phyloP scores from a whole-genome alignment of 1,139 yeast species.

The Saccharomycopsis hybrid region DNA sequence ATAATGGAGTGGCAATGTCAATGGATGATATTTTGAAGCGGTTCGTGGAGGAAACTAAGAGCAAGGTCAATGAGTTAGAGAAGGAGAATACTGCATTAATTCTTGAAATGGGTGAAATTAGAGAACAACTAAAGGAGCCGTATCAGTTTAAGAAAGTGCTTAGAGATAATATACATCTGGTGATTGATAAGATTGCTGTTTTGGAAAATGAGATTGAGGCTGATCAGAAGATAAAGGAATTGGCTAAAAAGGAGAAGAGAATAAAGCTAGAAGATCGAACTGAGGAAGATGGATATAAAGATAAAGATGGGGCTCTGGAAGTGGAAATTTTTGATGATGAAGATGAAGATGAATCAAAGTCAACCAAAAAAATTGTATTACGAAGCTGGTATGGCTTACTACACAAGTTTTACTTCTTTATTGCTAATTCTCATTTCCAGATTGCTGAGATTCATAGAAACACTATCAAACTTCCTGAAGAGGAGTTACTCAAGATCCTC shows the following conservation, averaged over 20 bases:
- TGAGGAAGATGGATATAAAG: constrained; percentile 21
- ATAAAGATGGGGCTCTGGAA: constrained; percentile 25
- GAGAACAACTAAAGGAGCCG: constrained; percentile 50
- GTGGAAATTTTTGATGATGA: constrained; percentile 23
- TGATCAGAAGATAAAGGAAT: constrained; percentile 33
- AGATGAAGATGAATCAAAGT: constrained; percentile 22
- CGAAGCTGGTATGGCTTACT: constrained; percentile 52
- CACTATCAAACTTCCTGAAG: neutral
- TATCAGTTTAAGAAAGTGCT: constrained; percentile 22
- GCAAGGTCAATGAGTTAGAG: constrained; percentile 44
- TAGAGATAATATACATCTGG: constrained; percentile 1
- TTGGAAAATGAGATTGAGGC: constrained; percentile 42
- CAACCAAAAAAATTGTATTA: constrained; percentile 29
- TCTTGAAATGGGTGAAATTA: constrained; percentile 56
- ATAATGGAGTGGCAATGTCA: constrained; percentile 27
- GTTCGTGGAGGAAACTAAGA: constrained; percentile 51
- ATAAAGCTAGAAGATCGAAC: constrained; percentile 23
- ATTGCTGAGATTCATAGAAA: constrained; percentile 29
- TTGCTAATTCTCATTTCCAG: constrained; percentile 78
- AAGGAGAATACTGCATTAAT: constrained; percentile 38
- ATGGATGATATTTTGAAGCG: constrained; percentile 59
- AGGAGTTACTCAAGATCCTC: neutral
- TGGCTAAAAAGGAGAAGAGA: constrained; percentile 25
- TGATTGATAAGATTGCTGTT: constrained; percentile 5
- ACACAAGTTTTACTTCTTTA: constrained; percentile 71